Evolutionary conservation across 2,329 filamentous ascomycete genomes (phyloP).

Genomic region (Pezicula carpinea): DNA sequence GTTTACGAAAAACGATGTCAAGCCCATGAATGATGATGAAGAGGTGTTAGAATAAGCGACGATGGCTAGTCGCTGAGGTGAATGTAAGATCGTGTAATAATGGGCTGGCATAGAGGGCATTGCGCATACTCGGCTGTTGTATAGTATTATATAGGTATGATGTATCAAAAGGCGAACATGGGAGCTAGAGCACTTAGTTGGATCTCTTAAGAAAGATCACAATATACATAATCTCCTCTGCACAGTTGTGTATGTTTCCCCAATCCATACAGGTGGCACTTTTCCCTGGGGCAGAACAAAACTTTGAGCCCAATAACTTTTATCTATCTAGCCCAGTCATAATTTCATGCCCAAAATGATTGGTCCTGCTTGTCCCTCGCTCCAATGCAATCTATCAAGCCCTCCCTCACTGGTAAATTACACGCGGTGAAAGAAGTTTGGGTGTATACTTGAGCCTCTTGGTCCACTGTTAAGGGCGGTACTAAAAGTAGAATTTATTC

Average conservation of each 20-base stretch:
- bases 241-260: background rate
- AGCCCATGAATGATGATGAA: conserved; percentile 11
- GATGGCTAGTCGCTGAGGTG: background rate
- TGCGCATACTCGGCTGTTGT: background rate
- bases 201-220: conserved; percentile 3
- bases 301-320: conserved; percentile 12
- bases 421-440: background rate
- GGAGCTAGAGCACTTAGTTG: background rate
- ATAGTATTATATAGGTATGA: background rate
- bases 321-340: conserved; percentile 17
- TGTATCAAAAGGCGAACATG: conserved; percentile 1
- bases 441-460: background rate
- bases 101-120: background rate
- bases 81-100: conserved; percentile 3
- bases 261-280: background rate
- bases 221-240: conserved; percentile 18
- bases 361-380: background rate
- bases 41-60: conserved; percentile 4
- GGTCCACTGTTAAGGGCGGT: background rate
- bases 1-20: conserved; percentile 13
- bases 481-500: background rate
- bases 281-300: background rate
- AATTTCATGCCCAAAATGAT: conserved; percentile 4
- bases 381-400: too few species aligned
- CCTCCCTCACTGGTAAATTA: background rate